Evolutionary conservation across 1,139 yeast species (phyloP), one percentile per base, ranked within the genome.

Genomic region (Nakaseomyces kungkrabaensis): DNA sequence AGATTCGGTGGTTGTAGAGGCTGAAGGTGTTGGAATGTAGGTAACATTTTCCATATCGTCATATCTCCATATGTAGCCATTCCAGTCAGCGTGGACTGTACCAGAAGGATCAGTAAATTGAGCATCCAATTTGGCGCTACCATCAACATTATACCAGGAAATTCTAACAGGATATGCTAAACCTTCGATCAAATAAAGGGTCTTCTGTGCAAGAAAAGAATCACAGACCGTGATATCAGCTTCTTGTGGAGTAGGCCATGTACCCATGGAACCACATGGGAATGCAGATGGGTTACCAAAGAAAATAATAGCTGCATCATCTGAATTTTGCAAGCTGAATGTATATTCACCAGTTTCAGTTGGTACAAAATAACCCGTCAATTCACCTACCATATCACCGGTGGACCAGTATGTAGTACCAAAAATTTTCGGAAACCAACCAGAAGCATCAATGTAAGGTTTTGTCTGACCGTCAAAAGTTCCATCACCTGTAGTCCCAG

Each of bases 381-480:
- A 24, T 45, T 48, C 46, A 27, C 29, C 33, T 1, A 45, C 38
- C 40, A 48, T 36, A 27, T 69, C 67, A 32, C 54, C 34, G 2
- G 50, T 9, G 9, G 3, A 2, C 31, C 31, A 58, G 66, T 40
- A 40, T 5, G 43, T 40, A 4, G 33, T 27, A n/a, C 44, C 44
- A 29, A 27, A 41, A 27, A 41, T 27, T 13, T 27, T 27, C 2
- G 44, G 44, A 11, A 41, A 41, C 44, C 44, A 41, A 6, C 44
- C 44, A 13, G 26, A 13, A 7, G 5, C 7, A 41, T 27, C 33
- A n/a, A 41, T 27, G n/a, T 41, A 29, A 11, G 44, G 44, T 29
- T 41, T 41, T 29, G 44, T 41, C n/a, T 27, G 33, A n/a, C 33
- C 33, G n/a, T 27, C n/a, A 24, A 41, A 27, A 29, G 44, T 41